Evolutionary conservation across 2,329 filamentous ascomycete genomes (phyloP).

Genomic region (Thelonectria rubi): DNA sequence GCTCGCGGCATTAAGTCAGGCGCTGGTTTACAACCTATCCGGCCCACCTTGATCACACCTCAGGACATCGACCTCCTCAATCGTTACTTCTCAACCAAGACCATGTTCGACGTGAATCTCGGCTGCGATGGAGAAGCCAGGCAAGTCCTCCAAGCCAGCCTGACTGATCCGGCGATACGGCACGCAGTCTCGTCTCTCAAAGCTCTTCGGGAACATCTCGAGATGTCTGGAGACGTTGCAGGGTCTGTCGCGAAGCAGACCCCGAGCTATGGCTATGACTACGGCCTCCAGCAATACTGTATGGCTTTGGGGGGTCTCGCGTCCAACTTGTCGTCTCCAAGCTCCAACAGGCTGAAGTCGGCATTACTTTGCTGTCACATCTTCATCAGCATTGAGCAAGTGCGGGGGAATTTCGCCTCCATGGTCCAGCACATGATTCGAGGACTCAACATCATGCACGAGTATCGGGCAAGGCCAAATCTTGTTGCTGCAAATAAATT

Average conservation of each 20-base stretch:
- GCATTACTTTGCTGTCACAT: conserved; percentile 57
- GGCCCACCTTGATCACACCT: conserved; percentile 30
- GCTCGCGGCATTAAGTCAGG: conserved; percentile 20
- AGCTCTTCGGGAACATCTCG: conserved; percentile 51
- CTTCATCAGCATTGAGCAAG: conserved; percentile 58
- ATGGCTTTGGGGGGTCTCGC: conserved; percentile 53
- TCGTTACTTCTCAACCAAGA: conserved; percentile 54
- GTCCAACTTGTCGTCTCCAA: conserved; percentile 48
- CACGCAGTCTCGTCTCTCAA: conserved; percentile 53
- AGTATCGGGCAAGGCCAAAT: conserved; percentile 50
- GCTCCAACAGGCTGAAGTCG: conserved; percentile 46
- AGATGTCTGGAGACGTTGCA: conserved; percentile 43
- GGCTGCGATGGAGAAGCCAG: conserved; percentile 51
- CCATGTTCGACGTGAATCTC: conserved; percentile 50
- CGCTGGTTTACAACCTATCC: conserved; percentile 30
- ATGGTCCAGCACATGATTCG: conserved; percentile 55
- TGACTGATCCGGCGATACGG: conserved; percentile 48
- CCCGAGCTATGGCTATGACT: conserved; percentile 45
- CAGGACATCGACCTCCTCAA: conserved; percentile 48
- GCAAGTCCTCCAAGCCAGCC: conserved; percentile 50
- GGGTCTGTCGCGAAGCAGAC: conserved; percentile 42
- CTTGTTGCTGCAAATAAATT: conserved; percentile 41
- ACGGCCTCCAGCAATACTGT: conserved; percentile 54
- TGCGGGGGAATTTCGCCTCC: conserved; percentile 50
- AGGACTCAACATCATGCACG: conserved; percentile 55